A percentile compares a stretch with the other conserved stretches of the same genome.
Evolutionary conservation across 768 basidiomycete genomes (phyloP).

Genomic region (Rhizopogon vesiculosus): DNA sequence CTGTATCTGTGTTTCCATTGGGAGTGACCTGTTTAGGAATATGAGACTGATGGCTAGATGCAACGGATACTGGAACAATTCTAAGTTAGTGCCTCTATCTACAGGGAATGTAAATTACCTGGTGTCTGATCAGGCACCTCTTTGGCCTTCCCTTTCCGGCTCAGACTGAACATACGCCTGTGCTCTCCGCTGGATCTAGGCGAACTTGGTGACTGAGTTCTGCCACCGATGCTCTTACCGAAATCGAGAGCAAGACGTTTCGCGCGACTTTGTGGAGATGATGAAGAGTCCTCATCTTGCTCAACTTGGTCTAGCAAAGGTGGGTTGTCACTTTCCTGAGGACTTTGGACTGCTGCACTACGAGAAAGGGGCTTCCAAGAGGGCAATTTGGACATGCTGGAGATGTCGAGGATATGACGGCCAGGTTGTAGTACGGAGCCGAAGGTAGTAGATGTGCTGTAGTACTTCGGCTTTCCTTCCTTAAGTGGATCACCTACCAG

Average conservation of each 20-base stretch:
- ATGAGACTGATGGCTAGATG: slow-evolving; percentile 18
- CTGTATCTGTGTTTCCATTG: slow-evolving; percentile 3
- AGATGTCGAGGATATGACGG: background rate
- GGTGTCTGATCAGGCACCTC: slow-evolving; percentile 27
- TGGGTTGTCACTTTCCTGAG: slow-evolving; percentile 24
- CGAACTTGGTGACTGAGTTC: slow-evolving; percentile 24
- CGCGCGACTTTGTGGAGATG: slow-evolving; percentile 38
- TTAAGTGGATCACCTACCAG: slow-evolving; percentile 5
- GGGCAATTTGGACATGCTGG: slow-evolving; percentile 20
- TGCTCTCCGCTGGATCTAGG: slow-evolving; percentile 32
- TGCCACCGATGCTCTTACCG: slow-evolving; percentile 50
- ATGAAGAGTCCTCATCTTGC: slow-evolving; percentile 21
- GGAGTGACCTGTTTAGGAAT: slow-evolving; percentile 7
- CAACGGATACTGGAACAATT: background rate
- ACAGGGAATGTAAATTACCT: slow-evolving; percentile 13
- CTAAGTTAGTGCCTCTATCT: background rate
- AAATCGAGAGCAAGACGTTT: slow-evolving; percentile 57
- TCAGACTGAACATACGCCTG: slow-evolving; percentile 54
- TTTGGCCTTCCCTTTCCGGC: slow-evolving; percentile 45
- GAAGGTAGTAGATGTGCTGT: slow-evolving; percentile 5
- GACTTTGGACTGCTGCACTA: slow-evolving; percentile 8
- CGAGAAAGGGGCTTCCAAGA: slow-evolving; percentile 18
- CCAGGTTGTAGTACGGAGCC: background rate
- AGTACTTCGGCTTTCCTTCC: slow-evolving; percentile 12
- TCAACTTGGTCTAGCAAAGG: slow-evolving; percentile 23